Evolutionary conservation across 768 basidiomycete species (phyloP), one percentile per base, ranked within the genome.

Genomic region (Leucocoprinus sp.): DNA sequence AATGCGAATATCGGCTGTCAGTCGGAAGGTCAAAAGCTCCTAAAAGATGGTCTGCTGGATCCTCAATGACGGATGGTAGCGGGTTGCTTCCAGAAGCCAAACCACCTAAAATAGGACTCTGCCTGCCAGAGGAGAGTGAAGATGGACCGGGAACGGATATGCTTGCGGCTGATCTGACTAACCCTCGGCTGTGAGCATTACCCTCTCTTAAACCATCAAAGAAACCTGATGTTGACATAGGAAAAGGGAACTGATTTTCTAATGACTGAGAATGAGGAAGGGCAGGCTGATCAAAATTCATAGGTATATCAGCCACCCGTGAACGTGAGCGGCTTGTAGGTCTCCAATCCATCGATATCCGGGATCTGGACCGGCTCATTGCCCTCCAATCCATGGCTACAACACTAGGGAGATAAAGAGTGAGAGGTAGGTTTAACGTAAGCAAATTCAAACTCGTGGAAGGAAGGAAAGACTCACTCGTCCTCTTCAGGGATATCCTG

Each of bases 321-420:
- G 85, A 87, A 43, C 84, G 78, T 23, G 86, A 88, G 44, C 84
- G 80, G 63, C 78, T 82, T 42, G 80, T 65, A 26, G 86, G 82
- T 46, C 83, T 72, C 91, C 91, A 93, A 61, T 93, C 91, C 87
- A 93, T 91, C 17, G 86, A 82, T 54, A 84, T 82, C 18, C 92
- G 79, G 11, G 92, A 93, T 55, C 91, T 77, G 19, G 92, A 95
- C 52, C 92, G 76, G 63, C 90, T 93, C 60, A 91, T 80, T 24
- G 87, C 82, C 39, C 91, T 75, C 93, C 92, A 96, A 58, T 95
- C 93, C 92, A 96, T 96, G 21, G 80, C 66, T 36, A 75, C 74
- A 43, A 70, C 67, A 49, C 82, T 81, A 42, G 19, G 24, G 42
- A 48, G 37, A n/a, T 27, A 37, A 37, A 40, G 26, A 40, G 40